Evolutionary conservation across 768 basidiomycete species (phyloP), one percentile per base, ranked within the genome.

Genomic region (Suillus clintonianus): DNA sequence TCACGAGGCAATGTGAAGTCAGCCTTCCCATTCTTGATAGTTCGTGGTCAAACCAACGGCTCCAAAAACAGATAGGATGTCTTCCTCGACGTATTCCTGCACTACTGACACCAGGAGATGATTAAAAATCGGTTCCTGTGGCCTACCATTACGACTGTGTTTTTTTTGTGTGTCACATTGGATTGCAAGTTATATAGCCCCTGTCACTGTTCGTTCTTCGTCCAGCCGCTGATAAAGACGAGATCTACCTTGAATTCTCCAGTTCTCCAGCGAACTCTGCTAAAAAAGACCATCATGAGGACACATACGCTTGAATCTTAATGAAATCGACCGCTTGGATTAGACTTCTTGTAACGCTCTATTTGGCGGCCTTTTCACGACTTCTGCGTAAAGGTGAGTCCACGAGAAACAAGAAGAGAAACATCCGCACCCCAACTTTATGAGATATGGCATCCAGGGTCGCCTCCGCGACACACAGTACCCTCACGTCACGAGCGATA

Each of bases 1-100:
- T 89, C 88, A 56, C 92, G 80, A 32, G 91, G 75, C 62, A 86
- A 83, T 22, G 91, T 78, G 3, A 89, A 83, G 69, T 94, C 91
- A 4, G 89, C 85, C 69, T 90, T 83, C 36, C 86, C 88, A 2
- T 83, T 76, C 65, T 85, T 79, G n/a, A 94, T 72, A 71, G 60
- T 51, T 47, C 9, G 30, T 61, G 27, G 55, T 61, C 27, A 19
- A 43, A 39, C 4, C 3, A 34, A 51, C 8, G n/a, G 41, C 6
- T 3, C 15, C 17, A 24, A 60, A 32, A 60, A 37, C 14, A n/a
- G 19, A 43, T 5, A 37, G 22, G 13, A 14, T 48, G 22, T 24
- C n/a, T 22, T 45, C 45, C n/a, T 45, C 11, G 45, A 22, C 5
- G 11, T 0, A 22, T 45, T 13, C n/a, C 45, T 22, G 45, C 45